Conservation (phyloP, 2,329 filamentous ascomycete genomes). For the Penicillium occitanis region DNA sequence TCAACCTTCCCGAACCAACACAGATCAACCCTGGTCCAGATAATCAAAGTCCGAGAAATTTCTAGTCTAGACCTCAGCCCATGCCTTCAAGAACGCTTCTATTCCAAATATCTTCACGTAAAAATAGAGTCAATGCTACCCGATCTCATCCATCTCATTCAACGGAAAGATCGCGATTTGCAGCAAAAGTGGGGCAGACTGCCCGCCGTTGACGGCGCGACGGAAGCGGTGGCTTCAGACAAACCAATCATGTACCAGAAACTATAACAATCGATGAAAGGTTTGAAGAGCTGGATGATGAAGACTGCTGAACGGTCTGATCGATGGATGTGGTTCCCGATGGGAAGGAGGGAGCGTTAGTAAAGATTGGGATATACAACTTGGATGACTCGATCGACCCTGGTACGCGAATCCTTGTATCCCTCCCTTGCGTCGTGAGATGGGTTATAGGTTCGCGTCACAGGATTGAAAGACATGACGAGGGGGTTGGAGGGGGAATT, state of each 20-base stretch:
- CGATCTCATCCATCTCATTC: not conserved
- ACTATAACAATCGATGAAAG: not conserved
- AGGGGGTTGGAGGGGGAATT: not conserved
- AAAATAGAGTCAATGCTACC: not conserved
- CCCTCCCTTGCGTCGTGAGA: not conserved
- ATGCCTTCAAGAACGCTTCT: not conserved
- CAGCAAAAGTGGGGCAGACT: not conserved
- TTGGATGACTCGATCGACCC: not conserved
- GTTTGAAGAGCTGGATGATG: not conserved
- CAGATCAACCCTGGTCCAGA: not conserved
- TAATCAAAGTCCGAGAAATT: not conserved
- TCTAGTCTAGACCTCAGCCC: not conserved
- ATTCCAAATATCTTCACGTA: not conserved
- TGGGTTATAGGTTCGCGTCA: not conserved
- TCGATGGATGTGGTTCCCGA: not conserved
- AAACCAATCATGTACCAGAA: not conserved
- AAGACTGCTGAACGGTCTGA: not conserved
- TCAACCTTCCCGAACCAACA: not conserved
- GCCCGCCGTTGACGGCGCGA: conserved; percentile 1
- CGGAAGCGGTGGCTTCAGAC: not conserved
- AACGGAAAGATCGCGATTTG: not conserved
- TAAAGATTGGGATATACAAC: not conserved
- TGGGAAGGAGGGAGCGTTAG: not conserved
- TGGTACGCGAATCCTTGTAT: not conserved
- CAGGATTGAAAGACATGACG: no score